Percentiles rank a stretch among this genome's conserved stretches.
Conservation (phyloP, 2,329 filamentous ascomycete genomes). For the Alternaria arborescens region DNA sequence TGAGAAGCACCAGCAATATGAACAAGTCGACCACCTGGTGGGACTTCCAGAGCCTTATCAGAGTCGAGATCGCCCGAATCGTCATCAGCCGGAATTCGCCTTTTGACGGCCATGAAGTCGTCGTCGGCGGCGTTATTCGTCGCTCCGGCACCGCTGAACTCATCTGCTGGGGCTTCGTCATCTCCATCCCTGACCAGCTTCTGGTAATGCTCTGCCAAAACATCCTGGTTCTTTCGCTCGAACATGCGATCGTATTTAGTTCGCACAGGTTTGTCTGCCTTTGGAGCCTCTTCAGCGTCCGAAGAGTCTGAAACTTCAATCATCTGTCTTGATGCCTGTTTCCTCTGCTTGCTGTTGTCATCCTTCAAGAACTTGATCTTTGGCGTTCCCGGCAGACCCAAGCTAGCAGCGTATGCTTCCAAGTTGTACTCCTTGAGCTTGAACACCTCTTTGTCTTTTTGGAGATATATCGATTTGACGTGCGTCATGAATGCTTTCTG, state of each 20-base stretch:
- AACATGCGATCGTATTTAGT: conserved; percentile 99
- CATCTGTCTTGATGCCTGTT: conserved; percentile 80
- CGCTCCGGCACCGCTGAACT: conserved; percentile 43
- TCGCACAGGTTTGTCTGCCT: conserved; percentile 72
- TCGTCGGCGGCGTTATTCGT: conserved; percentile 67
- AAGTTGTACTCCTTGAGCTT: conserved; percentile 82
- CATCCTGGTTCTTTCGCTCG: conserved; percentile 93
- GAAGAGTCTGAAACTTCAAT: conserved; percentile 68
- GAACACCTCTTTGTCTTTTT: conserved; percentile 93
- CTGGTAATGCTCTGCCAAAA: conserved; percentile 90
- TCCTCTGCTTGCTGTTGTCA: conserved; percentile 83
- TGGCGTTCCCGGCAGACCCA: conserved; percentile 90
- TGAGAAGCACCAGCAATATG: conserved; percentile 71
- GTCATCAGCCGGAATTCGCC: conserved; percentile 78
- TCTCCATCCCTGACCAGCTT: conserved; percentile 74
- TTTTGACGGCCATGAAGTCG: conserved; percentile 89
- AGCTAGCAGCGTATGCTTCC: conserved; percentile 82
- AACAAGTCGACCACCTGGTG: conserved; percentile 65
- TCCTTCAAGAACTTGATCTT: conserved; percentile 94
- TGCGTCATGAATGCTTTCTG: conserved; percentile 97
- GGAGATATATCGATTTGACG: conserved; percentile 81
- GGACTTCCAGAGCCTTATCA: conserved; percentile 52
- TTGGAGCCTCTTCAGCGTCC: conserved; percentile 60
- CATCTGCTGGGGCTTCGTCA: conserved; percentile 51
- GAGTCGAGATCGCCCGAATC: conserved; percentile 56